Base-by-base conservation (phyloP, 805 yeast genomes). In the Ogataea sp. region DNA sequence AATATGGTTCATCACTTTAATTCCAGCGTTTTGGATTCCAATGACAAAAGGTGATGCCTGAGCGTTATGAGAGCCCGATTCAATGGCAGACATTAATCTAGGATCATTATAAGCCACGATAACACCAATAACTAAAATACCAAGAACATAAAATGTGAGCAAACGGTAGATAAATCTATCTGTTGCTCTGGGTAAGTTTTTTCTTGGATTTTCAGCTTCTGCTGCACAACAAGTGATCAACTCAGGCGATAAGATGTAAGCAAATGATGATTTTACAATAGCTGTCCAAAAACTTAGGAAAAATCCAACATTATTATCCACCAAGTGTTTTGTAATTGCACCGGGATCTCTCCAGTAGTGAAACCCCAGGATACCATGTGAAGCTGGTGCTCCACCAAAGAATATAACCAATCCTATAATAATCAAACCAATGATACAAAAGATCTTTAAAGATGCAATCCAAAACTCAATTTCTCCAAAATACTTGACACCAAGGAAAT, bases 11-110 rank as follows among this genome's bases (percentile, higher is more conserved):
- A 83, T 65, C 0, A 70, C 75, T 32, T 64, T 71, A 40, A 84
- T 80, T 2, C 75, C 71, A 45, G 82, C 59, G 39, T 69, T 71
- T 35, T 59, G 56, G 82, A 84, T 83, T 6, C 85, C 89, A 49
- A 84, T 74, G 36, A 82, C 89, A 51, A 77, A 83, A 1, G 94
- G 88, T 13, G 94, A 83, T 23, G 78, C 72, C 34, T 80, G 75
- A 4, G 94, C 93, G 45, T 77, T 74, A 10, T 64, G 47, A 10
- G 56, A 43, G 47, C 78, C 80, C 11, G 76, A 73, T 21, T 73
- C 65, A 45, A 68, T 55, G 13, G 67, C 68, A 28, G 15, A 47
- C 30, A 68, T 51, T 41, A 77, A 62, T 29, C 60, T 56, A 20
- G 64, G 61, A 48, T 74, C 75, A 37, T 58, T 65, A 37, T 67